Conservation (phyloP, 83 land plant genomes). For the Diphasiastrum complanatum region DNA sequence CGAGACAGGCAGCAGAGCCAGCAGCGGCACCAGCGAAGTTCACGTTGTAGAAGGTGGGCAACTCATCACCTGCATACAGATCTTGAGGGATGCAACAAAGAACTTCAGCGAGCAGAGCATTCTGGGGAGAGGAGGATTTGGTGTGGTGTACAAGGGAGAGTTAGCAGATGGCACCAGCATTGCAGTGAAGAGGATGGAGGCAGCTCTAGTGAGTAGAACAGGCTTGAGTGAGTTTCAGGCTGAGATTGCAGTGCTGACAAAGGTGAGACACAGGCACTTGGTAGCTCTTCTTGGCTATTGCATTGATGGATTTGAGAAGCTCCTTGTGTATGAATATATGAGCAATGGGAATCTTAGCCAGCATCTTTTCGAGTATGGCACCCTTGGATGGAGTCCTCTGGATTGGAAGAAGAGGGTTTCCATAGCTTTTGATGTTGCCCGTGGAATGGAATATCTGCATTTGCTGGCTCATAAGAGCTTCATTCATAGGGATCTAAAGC, state of each 20-base stretch:
- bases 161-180: neutral
- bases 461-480: neutral
- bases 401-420: neutral
- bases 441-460: neutral
- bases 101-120: no score
- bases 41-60: no score
- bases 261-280: neutral
- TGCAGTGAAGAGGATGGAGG: slow-evolving; percentile 1
- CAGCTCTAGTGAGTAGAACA: neutral
- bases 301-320: no score
- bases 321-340: no score
- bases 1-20: no score
- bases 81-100: no score
- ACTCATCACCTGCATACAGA: no score
- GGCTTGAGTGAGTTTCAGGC: slow-evolving; percentile 1
- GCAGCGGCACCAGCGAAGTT: no score
- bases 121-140: no score
- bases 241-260: slow-evolving; percentile 1
- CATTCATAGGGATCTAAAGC: no score
- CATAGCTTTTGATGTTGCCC: neutral
- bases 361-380: slow-evolving; percentile 2
- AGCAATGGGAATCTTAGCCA: neutral
- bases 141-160: no score
- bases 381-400: neutral
- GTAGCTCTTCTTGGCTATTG: no score